Base-by-base conservation (phyloP, 164 flowering plant species). In the Santalum album region DNA sequence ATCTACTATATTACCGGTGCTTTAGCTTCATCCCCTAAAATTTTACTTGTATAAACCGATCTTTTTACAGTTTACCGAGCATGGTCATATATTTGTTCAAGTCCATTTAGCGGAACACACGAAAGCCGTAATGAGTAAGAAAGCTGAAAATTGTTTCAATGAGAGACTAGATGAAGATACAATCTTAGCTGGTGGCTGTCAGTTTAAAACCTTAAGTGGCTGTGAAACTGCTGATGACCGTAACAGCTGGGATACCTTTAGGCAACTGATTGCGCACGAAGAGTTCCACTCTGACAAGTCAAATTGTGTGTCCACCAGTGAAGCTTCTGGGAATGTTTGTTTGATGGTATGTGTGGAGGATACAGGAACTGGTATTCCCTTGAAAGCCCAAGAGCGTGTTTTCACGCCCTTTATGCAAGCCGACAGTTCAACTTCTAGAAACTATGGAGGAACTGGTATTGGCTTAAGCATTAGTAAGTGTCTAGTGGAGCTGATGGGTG, bases 331-430 rank as follows among this genome's bases (percentile, higher is more conserved):
- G 24, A 65, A 56, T 63, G 87, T 87, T 14, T 69, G 75, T 39
- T 57, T 90, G 58, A 75, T 76, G 73, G 78, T 90, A 7, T 73
- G 66, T 58, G 91, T 90, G 51, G 97, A 90, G 65, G 97, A 90
- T 69, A 90, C 97, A 9, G 97, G 97, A 38, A 83, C 79, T 47
- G 97, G 97, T 35, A 90, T 90, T 26, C 91, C 96, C 15, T 59
- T 76, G 51, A 60, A 34, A 27, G 89, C 89, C 5, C 97, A 87
- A 58, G 82, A 78, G 12, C 78, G 81, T 24, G 80, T 90, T 57
- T 90, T 87, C 69, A 90, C 70, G 38, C 96, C 97, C 25, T 90
- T 90, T 65, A 79, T 90, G 96, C 97, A 90, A 69, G 97, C 91
- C 21, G 97, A 90, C 56, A 90, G 96, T 65, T 87, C 97, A 20